Base-by-base conservation (phyloP, 2,329 filamentous ascomycete species). In the Fusarium chuoi region DNA sequence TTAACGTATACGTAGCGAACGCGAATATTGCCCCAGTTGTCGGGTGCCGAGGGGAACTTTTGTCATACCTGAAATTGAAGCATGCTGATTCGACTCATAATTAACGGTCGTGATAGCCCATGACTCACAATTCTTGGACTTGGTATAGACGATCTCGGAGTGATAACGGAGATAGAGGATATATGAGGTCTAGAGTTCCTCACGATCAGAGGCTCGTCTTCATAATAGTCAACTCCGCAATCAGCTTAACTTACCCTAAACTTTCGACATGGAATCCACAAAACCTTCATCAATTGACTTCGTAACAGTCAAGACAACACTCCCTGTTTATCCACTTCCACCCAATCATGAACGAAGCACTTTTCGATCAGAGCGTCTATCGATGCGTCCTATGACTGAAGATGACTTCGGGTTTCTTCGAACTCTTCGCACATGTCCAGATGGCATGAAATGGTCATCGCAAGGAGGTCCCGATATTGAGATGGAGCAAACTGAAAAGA, bases 401-500 rank as follows among this genome's bases (percentile, higher is more conserved):
- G 81, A 85, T 6, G 90, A 93, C 78, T 81, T 88, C 5, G 80
- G 82, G 3, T 85, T 82, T 12, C 68, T 90, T 22, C 82, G 89
- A 70, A 80, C 81, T 28, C 82, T 93, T 60, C 88, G 91, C 30
- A 84, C 83, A 20, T 84, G 91, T 77, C 85, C 86, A 9, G 89
- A 91, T 73, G 88, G 91, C 52, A 93, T 93, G 91, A 79, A 80
- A 62, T 91, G 87, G 84, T 90, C 90, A 60, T 61, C 70, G 7
- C 72, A 77, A 71, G 86, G 85, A 65, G 63, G 74, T 14, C 73
- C 82, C 14, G 87, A 91, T 80, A 68, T 76, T 60, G 81, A 86
- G 74, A 55, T 84, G 5, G 84, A 82, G 4, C 83, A 85, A 64
- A 88, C 88, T 15, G 80, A 80, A 66, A 74, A 67, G 30, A 84